Percentiles rank a stretch among this genome's conserved stretches.
phyloP scores from a whole-genome alignment of 306 rosid genomes.

The Rosa persica region DNA sequence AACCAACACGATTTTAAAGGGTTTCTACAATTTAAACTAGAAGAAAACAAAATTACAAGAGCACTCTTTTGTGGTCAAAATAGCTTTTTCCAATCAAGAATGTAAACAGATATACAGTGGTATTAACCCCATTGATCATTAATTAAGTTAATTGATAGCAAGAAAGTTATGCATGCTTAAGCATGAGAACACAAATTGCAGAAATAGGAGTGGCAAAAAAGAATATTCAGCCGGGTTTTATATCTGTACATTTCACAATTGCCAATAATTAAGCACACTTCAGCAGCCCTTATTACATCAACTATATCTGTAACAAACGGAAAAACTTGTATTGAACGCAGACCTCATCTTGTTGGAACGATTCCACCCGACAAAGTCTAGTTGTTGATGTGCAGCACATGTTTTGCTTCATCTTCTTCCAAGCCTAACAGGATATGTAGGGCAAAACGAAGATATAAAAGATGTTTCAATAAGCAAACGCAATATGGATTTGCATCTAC shows the following conservation, averaged over 20 bases:
- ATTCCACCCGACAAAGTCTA: constrained; percentile 80
- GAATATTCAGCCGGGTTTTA: not conserved
- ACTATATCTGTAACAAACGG: not conserved
- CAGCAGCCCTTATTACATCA: not conserved
- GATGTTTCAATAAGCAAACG: not conserved
- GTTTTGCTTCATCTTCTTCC: constrained; percentile 67
- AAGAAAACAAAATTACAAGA: not conserved
- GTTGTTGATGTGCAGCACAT: constrained; percentile 63
- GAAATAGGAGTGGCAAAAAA: not conserved
- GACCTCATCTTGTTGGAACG: constrained; percentile 81
- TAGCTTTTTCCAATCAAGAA: not conserved
- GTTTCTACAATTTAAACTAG: constrained; percentile 1
- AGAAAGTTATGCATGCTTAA: too few relatives aligned
- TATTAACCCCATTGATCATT: too few relatives aligned
- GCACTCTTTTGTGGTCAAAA: not conserved
- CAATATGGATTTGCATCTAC: not conserved
- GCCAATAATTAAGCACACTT: not conserved
- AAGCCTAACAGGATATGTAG: constrained; percentile 47
- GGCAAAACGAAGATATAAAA: constrained; percentile 4
- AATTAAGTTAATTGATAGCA: not conserved
- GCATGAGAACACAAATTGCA: too few relatives aligned
- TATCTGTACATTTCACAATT: not conserved
- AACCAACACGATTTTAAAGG: not conserved
- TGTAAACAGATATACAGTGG: not conserved
- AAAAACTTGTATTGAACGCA: constrained; percentile 17